Evolutionary conservation across 2,329 filamentous ascomycete genomes (phyloP).

Genomic region (Monosporascus cannonballus): DNA sequence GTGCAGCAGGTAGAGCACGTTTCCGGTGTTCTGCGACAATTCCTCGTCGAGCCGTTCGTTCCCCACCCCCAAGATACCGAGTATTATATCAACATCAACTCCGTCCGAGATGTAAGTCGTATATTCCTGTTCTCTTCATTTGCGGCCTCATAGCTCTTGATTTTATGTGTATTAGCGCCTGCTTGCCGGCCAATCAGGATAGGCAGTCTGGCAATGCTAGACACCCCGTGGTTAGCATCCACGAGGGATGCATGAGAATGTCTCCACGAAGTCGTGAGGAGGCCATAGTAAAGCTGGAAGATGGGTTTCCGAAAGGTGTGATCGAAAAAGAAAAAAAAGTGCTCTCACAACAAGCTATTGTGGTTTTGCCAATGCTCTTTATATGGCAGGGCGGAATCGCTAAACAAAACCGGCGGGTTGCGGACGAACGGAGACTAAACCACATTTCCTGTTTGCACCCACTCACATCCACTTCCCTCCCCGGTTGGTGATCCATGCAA

Average conservation of each 20-base stretch:
- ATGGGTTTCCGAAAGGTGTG: neutral
- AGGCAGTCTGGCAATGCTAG: neutral
- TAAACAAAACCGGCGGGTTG: constrained; percentile 14
- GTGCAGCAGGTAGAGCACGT: constrained; percentile 88
- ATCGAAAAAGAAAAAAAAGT: constrained; percentile 3
- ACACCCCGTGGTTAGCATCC: neutral
- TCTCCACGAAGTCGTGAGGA: neutral
- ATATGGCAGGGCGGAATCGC: constrained; percentile 14
- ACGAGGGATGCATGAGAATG: neutral
- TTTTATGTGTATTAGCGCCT: constrained; percentile 8
- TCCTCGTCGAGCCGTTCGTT: constrained; percentile 97
- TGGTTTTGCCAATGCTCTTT: constrained; percentile 14
- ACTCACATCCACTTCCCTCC: constrained; percentile 21
- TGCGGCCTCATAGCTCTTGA: neutral
- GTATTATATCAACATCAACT: constrained; percentile 99
- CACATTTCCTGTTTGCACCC: constrained; percentile 24
- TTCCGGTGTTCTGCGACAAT: constrained; percentile 82
- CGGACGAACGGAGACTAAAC: constrained; percentile 42
- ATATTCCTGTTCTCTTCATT: neutral
- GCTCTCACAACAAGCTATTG: constrained; percentile 8
- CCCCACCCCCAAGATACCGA: constrained; percentile 93
- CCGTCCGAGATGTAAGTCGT: constrained; percentile 89
- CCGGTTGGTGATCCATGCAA: constrained; percentile 1
- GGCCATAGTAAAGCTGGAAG: neutral
- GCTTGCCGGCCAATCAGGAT: constrained; percentile 1